Evolutionary conservation across 1,139 yeast species (phyloP), one percentile per base, ranked within the genome.

Genomic region (Pichia cactophila): DNA sequence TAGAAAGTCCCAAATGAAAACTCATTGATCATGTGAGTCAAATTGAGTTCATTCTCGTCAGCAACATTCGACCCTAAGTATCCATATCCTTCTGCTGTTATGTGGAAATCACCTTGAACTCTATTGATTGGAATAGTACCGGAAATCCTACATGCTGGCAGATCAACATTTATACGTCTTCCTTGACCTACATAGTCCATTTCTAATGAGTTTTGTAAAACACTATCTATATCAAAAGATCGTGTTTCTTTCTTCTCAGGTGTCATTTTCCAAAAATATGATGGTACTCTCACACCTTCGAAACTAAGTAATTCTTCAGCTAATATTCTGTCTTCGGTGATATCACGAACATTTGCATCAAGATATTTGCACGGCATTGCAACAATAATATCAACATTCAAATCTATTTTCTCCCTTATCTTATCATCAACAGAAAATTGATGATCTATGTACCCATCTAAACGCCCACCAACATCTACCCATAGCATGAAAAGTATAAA

Each of bases 1-100:
- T 80, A 89, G 66, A 85, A 89, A 36, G 81, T 87, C 23, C 99
- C 98, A 67, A 83, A 92, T 10, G 97, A 89, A 56, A 89, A 79
- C 65, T 92, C 97, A 54, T 80, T 81, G 52, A 92, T 83, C 7
- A 80, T 80, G 66, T 92, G 98, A 1, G 96, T 77, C 61, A 90
- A 86, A 63, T 92, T 86, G 50, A 87, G 66, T 20, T 74, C 68
- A 37, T 78, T 79, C 11, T 61, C 33, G 5, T 78, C 75, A 4
- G 74, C 72, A 48, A 68, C 65, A 53, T 76, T 69, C 51, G 77
- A 64, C 49, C 74, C 70, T 42, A 71, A 57, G 58, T 80, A 81
- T 2, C 86, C 90, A 55, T 72, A 70, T 0, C 90, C 94, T 59
- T 77, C 80, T 3, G 86, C 92, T 1, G 94, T 85, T 44, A 92